Evolutionary conservation across 345 rosid genomes (phyloP).

Genomic region (Rhodamnia rubescens): DNA sequence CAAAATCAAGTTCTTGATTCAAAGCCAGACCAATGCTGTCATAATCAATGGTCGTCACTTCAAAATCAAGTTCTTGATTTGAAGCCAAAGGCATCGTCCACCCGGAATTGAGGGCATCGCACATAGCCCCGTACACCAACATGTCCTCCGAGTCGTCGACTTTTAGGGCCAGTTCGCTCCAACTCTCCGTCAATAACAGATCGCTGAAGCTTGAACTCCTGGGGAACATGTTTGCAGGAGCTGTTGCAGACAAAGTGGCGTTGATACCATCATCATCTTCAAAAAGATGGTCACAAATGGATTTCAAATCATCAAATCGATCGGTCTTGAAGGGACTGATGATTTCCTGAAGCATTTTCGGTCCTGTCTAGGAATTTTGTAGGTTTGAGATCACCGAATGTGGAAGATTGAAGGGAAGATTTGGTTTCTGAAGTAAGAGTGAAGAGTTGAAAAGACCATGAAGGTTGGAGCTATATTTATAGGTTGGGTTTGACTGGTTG

Average conservation of each 20-base stretch:
- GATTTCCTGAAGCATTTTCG: background rate
- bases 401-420: background rate
- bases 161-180: constrained; percentile 23
- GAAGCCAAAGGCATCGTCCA: constrained; percentile 9
- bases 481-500: background rate
- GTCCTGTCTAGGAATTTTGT: background rate
- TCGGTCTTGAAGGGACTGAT: background rate
- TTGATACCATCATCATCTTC: background rate
- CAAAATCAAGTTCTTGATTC: background rate
- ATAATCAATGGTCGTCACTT: background rate
- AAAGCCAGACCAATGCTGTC: background rate
- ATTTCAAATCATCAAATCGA: background rate
- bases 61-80: background rate
- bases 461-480: no score
- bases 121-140: constrained; percentile 16
- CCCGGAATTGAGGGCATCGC: constrained; percentile 14
- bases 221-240: background rate
- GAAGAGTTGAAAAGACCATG: no score
- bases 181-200: constrained; percentile 11
- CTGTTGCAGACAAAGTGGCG: background rate
- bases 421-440: no score
- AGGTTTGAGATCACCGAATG: background rate
- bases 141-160: constrained; percentile 22
- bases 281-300: background rate
- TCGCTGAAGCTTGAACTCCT: constrained; percentile 24